Evolutionary conservation across 1,139 yeast genomes (phyloP), one percentile per base, ranked within the genome.

Genomic region (Pichia sp.): DNA sequence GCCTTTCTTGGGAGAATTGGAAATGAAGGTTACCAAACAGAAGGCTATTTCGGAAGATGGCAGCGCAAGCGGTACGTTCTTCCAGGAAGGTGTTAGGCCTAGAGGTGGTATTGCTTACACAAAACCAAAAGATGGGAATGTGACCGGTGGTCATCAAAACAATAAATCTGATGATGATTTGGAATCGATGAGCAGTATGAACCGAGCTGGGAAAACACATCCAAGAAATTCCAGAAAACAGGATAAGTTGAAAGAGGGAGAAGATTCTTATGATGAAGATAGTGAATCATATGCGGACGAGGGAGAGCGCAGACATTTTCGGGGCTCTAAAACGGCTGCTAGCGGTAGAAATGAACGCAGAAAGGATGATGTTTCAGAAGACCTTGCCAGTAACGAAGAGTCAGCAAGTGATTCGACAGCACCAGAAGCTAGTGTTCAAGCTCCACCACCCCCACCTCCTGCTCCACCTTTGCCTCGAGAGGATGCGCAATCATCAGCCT

Each of bases 1-100:
- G 61, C 63, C 87, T 47, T 84, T 81, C 67, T 72, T 85, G 60
- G 75, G 77, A 53, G 90, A 85, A 62, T 72, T 85, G 58, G 74
- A 79, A 26, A 69, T 76, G 8, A 83, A 80, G 62, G 85, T 83
- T 10, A 70, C 68, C 13, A 74, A 68, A 58, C 63, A 72, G 5
- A 70, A 72, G 30, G 67, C 64, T 4, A 62, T 63, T 36, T 19
- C 26, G 11, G 31, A 40, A 4, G 13, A 23, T 8, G 32, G 29
- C 10, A 41, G 19, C 13, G 50, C 53, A 26, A 48, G 16, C 16
- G 11, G 26, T 13, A 15, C 40, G 7, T 15, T 36, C n/a, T 36
- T 15, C 7, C 40, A 11, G 13, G 13, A 13, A 5, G 15, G 41
- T 7, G 23, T 11, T 15, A 41, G 46, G 8, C 26, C 40, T 10